A percentile compares a stretch with the other conserved stretches of the same genome.
These are phyloP conservation scores for Cinchona pubescens DNA, from an alignment of 257 asterid genomes.

Conservation along the genomic window DNA sequence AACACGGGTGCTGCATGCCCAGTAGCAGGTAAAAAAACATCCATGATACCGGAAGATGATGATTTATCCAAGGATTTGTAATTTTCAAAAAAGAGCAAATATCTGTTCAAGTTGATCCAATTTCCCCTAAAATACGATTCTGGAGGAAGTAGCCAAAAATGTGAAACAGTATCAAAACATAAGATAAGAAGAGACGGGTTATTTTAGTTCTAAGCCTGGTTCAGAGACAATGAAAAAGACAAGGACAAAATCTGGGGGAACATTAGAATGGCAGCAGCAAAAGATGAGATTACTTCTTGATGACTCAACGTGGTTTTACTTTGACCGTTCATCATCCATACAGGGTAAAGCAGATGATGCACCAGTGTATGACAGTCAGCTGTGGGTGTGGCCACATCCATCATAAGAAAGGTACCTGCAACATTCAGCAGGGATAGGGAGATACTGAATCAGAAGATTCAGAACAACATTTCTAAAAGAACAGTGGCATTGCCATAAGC, in stretches of 20 bases:
- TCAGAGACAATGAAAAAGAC: slow-evolving; percentile 1
- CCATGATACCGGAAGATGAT: slow-evolving; percentile 44
- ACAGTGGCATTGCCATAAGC: background rate
- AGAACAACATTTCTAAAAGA: background rate
- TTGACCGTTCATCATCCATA: slow-evolving; percentile 44
- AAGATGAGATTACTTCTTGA: slow-evolving; percentile 40
- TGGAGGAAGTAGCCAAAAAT: slow-evolving; percentile 23
- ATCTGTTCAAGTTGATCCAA: slow-evolving; percentile 50
- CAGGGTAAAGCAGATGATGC: slow-evolving; percentile 38
- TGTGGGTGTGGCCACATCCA: slow-evolving; percentile 62
- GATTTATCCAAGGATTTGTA: slow-evolving; percentile 54
- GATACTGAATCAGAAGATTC: background rate
- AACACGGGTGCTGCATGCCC: slow-evolving; percentile 46
- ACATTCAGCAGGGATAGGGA: slow-evolving; percentile 9
- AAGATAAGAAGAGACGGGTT: background rate
- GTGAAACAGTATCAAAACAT: slow-evolving; percentile 8
- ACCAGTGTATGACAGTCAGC: slow-evolving; percentile 47
- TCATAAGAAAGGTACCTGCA: slow-evolving; percentile 54
- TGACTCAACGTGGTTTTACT: slow-evolving; percentile 45
- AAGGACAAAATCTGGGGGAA: background rate
- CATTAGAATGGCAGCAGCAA: background rate
- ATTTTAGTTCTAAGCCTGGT: background rate
- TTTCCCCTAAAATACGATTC: slow-evolving; percentile 53
- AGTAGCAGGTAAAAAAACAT: slow-evolving; percentile 43
- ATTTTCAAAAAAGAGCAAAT: slow-evolving; percentile 43